Evolutionary conservation across 2,329 filamentous ascomycete species (phyloP), one percentile per base, ranked within the genome.

Genomic region (Aspergillus pseudoterreus): DNA sequence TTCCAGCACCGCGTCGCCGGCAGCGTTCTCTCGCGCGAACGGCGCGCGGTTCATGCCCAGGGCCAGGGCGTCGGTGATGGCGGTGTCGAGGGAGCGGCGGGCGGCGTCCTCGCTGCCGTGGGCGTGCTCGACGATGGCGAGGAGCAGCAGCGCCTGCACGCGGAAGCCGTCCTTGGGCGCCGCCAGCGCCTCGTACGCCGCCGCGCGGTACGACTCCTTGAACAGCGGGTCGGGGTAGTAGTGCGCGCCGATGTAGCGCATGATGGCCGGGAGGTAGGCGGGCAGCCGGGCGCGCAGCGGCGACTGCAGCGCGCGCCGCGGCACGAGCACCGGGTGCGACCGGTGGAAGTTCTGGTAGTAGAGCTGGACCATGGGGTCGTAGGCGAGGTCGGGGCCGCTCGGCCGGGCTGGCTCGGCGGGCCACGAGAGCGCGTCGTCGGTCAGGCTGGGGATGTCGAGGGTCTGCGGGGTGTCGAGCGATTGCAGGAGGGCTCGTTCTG

Each of bases 1-100:
- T 65, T 92, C 88, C 5, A 92, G 61, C 1, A 88, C 73, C 0
- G 81, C 74, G 46, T 84, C 81, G 0, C 87, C 84, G 4, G 51
- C 47, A 0, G 62, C 58, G 38, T 67, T 53, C 6, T 53, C n/a
- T 3, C 35, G 10, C 0, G 58, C 61, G 65, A 85, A 95, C 0
- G 79, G 76, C 41, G 81, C 75, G 3, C 80, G 80, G 63, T 94
- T 83, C 70, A 95, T 81, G 0, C 86, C 84, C 24, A 94, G 78
- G 49, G 88, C 82, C 4, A 92, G 68, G 0, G 89, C 87, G 22
- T 91, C 70, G 1, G 81, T 76, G 62, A 89, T 84, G 4, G 83
- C 85, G 27, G 85, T 78, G 6, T 75, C 74, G 15, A 95, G 79
- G 2, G 63, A 58, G 4, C 45, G 46, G 4, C 55, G 51, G 2